Base-by-base conservation (phyloP, 2,329 filamentous ascomycete genomes). In the Tothia fuscella region DNA sequence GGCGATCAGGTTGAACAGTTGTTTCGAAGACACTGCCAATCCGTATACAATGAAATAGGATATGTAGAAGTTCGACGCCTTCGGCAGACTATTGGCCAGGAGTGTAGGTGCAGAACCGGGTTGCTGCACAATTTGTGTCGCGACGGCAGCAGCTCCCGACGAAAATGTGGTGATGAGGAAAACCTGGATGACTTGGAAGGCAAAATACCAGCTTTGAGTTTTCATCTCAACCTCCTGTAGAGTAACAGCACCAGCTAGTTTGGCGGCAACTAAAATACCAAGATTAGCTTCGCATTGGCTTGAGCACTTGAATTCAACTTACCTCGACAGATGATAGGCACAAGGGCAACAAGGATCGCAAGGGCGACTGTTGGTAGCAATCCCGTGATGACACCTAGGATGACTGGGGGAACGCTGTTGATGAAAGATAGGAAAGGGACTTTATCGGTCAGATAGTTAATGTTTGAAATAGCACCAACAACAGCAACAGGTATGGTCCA, bases 11-110 rank as follows among this genome's bases (percentile, higher is more conserved):
- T 93, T 85, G 2, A 93, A 68, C 4, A 96, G 61, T 1, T 82
- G 74, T 35, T 79, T 74, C 0, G 84, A 73, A 3, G 86, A 82
- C 47, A 89, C 78, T 1, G 80, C 80, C 44, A 96, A 61, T 25
- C 89, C 93, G 60, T 96, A 91, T 3, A 98, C 75, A 24, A 96
- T 76, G 50, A 98, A 93, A 64, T 96, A 98, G 0, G 82, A 85
- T 16, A 96, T 80, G 61, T 95, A 98, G 56, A 96, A 93, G 63
- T 93, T 96, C 46, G 87, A 88, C 0, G 86, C 79, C 43, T 75
- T 79, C 14, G 91, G 91, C 5, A 98, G 68, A 45, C 83, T 81
- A 13, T 68, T 54, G 1, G 87, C 80, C 3, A 94, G 70, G 29
- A 93, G 62, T 0, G 57, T 62, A 0, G 85, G 76, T 5, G 77